Conservation (phyloP, 1,284 basidiomycete species). For the Phellopilus nigrolimitatus region DNA sequence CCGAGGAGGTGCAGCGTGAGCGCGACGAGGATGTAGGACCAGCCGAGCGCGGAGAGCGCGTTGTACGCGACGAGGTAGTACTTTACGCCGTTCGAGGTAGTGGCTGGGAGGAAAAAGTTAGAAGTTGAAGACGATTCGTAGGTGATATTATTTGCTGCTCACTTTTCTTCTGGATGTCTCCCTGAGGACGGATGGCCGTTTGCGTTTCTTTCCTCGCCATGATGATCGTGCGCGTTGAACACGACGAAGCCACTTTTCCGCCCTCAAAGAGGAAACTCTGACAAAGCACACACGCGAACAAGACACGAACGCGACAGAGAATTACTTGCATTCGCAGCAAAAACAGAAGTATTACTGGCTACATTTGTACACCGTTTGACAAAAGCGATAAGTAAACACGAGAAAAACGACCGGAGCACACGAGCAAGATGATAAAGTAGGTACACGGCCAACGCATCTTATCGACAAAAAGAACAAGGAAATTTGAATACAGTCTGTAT, state of each 20-base stretch:
- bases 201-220: too few relatives aligned
- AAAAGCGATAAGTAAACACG: background rate
- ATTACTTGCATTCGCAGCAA: background rate
- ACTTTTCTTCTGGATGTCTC: too few relatives aligned
- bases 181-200: too few relatives aligned
- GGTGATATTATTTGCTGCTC: background rate
- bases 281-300: too few relatives aligned
- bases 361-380: background rate
- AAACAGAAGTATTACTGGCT: too few relatives aligned
- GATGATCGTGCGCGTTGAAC: too few relatives aligned
- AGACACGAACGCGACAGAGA: too few relatives aligned
- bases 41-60: slow-evolving; percentile 63
- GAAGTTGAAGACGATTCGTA: background rate
- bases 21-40: slow-evolving; percentile 62
- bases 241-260: too few relatives aligned
- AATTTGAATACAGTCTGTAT: too few relatives aligned
- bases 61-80: slow-evolving; percentile 82
- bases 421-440: background rate
- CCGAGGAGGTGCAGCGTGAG: slow-evolving; percentile 12
- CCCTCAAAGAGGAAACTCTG: too few relatives aligned
- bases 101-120: background rate
- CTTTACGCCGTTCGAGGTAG: slow-evolving; percentile 29
- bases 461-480: too few relatives aligned
- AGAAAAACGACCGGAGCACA: background rate
- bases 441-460: background rate